Conservation (phyloP, 805 yeast genomes). For the Candida sanyiensis region DNA sequence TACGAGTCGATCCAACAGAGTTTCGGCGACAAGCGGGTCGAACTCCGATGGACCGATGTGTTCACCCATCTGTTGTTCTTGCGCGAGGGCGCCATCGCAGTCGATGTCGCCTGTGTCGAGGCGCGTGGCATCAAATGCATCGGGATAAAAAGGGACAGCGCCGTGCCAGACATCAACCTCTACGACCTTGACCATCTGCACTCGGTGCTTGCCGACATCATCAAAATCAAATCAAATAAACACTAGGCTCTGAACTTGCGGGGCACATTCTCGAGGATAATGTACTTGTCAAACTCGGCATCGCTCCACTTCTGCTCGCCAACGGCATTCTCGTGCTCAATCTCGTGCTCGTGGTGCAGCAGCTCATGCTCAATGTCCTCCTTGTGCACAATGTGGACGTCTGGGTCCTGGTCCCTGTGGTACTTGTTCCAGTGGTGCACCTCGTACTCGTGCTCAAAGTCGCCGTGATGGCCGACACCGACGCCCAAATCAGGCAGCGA, state of each 20-base stretch:
- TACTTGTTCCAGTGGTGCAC: slow-evolving; percentile 89
- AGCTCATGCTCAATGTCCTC: slow-evolving; percentile 70
- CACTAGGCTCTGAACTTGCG: slow-evolving; percentile 27
- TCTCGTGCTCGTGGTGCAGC: slow-evolving; percentile 47
- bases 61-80: slow-evolving; percentile 62
- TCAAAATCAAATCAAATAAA: not conserved
- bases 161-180: slow-evolving; percentile 18
- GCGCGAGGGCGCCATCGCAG: slow-evolving; percentile 43
- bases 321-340: slow-evolving; percentile 82
- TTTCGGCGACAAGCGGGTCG: slow-evolving; percentile 11
- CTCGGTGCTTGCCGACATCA: slow-evolving; percentile 11
- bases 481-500: slow-evolving; percentile 86
- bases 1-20: slow-evolving; percentile 54
- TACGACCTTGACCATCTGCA: slow-evolving; percentile 42
- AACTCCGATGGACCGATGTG: slow-evolving; percentile 35
- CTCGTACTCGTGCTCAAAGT: slow-evolving; percentile 89
- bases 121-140: slow-evolving; percentile 44
- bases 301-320: slow-evolving; percentile 29
- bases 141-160: slow-evolving; percentile 28
- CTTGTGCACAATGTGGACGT: slow-evolving; percentile 70
- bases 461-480: slow-evolving; percentile 93
- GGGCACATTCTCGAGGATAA: slow-evolving; percentile 34
- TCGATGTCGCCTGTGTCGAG: slow-evolving; percentile 38
- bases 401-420: slow-evolving; percentile 76
- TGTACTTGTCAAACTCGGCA: slow-evolving; percentile 35